Evolutionary conservation across 352 stramenopile genomes (phyloP), one percentile per base, ranked within the genome.

Genomic region (Phytophthora idaei): DNA sequence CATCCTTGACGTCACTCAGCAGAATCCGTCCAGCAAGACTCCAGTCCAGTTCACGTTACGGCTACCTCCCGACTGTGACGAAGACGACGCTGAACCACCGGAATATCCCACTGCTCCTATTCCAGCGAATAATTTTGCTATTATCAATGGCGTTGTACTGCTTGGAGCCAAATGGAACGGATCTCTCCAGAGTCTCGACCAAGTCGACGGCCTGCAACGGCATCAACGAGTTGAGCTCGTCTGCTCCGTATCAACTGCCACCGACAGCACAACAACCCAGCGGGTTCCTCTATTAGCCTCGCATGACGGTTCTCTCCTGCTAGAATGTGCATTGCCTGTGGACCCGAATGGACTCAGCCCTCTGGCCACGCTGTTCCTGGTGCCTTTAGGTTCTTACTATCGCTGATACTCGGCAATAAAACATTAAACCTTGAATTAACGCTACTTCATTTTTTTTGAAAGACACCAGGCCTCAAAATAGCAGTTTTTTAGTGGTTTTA

Each of bases 141-240:
- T 78, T 7, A 39, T 85, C 6, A 60, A 70, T 5, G 77, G 77
- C n/a, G 17, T 85, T 9, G 59, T 74, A 25, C 62, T 82, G 21
- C 64, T 78, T 1, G 58, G 68, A 48, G 71, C 73, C 4, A 48
- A 34, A 1, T 82, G 73, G 77, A 71, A 82, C 31, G 6, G 49
- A 28, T 52, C 71, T 2, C 27, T 36, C n/a, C 28, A 67, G 57
- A 36, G 28, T 41, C 39, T 78, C 5, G 39, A 64, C 5, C 28
- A 14, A 25, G 44, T 39, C 1, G 14, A 28, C n/a, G 39, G 51
- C 4, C 5, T 45, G 4, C 25, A 62, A n/a, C 14, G 36, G 14
- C 27, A 57, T 27, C 68, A 75, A 25, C 68, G 63, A 9, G 63
- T 75, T 12, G 21, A 75, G 25, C 31, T 75, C 15, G 15, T 64